Evolutionary conservation across 1,284 basidiomycete species (phyloP).

Genomic region (Somion occarium): DNA sequence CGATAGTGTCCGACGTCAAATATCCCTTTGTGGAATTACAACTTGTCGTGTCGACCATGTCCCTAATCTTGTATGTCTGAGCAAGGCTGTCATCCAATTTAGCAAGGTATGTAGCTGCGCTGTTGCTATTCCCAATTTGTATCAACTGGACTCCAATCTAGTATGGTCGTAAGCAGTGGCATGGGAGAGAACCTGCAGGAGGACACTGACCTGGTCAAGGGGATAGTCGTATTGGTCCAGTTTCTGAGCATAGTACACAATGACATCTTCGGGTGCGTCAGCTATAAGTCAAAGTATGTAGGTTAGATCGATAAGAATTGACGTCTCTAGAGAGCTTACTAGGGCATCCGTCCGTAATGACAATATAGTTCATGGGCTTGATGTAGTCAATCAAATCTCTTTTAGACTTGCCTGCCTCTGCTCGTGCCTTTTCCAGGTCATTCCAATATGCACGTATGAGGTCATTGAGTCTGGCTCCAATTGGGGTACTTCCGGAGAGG

Average conservation of each 20-base stretch:
- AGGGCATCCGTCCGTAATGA: slow-evolving; percentile 59
- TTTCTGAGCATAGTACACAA: slow-evolving; percentile 42
- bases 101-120: slow-evolving; percentile 41
- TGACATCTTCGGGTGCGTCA: slow-evolving; percentile 46
- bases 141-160: slow-evolving; percentile 59
- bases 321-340: too few relatives aligned
- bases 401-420: slow-evolving; percentile 26
- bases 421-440: slow-evolving; percentile 35
- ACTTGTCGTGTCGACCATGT: slow-evolving; percentile 63
- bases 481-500: slow-evolving; percentile 47
- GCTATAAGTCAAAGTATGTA: too few relatives aligned
- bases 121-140: slow-evolving; percentile 45
- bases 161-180: background rate
- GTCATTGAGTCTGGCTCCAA: slow-evolving; percentile 43
- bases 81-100: slow-evolving; percentile 32
- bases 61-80: slow-evolving; percentile 26
- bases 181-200: background rate
- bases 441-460: slow-evolving; percentile 43
- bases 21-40: slow-evolving; percentile 38
- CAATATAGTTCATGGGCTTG: slow-evolving; percentile 56
- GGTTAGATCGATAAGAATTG: too few relatives aligned
- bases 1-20: slow-evolving; percentile 38
- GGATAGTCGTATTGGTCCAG: slow-evolving; percentile 46
- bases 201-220: slow-evolving; percentile 41
- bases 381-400: slow-evolving; percentile 27